Base-by-base conservation (phyloP, 2,329 filamentous ascomycete species). In the Knufia fluminis region DNA sequence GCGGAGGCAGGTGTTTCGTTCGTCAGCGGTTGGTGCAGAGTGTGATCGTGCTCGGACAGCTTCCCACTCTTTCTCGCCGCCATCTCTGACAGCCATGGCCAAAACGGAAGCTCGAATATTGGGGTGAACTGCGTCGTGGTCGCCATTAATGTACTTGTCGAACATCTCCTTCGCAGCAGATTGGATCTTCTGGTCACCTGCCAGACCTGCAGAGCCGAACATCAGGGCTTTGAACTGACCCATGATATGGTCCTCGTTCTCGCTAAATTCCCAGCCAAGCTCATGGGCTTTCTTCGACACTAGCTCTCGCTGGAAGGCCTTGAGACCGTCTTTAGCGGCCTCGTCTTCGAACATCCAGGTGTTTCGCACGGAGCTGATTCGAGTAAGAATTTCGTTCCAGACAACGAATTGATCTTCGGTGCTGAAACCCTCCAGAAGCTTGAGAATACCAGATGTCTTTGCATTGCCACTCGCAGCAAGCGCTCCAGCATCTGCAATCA, bases 221-320 rank as follows among this genome's bases (percentile, higher is more conserved):
- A 96, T 78, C 64, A 96, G 78, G 12, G 82, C 82, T 74, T 97
- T 97, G 77, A 95, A 94, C 65, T 96, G 90, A 67, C 95, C 89
- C 65, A 90, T 77, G 57, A 96, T 83, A 64, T 96, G 90, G 44
- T 85, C 87, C 60, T 97, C 91, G 2, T 76, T 77, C 22, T 90
- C 85, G 23, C 80, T 83, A 68, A 97, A 95, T 12, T 79, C 71
- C 91, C 91, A 97, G 52, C 91, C 91, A 39, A 94, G 70, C 63
- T 89, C 79, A 65, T 96, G 90, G 0, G 90, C 84, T 67, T 89
- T 91, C 59, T 78, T 73, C 61, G 82, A 83, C 52, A 86, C 78
- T 19, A 97, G 76, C 9, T 86, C 79, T 55, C 83, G 78, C 64
- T 94, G 83, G 75, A 96, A 95, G 12, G 79, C 76, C 70, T 90